phyloP scores from a whole-genome alignment of 768 basidiomycete species.

The Daedaleopsis nitida region DNA sequence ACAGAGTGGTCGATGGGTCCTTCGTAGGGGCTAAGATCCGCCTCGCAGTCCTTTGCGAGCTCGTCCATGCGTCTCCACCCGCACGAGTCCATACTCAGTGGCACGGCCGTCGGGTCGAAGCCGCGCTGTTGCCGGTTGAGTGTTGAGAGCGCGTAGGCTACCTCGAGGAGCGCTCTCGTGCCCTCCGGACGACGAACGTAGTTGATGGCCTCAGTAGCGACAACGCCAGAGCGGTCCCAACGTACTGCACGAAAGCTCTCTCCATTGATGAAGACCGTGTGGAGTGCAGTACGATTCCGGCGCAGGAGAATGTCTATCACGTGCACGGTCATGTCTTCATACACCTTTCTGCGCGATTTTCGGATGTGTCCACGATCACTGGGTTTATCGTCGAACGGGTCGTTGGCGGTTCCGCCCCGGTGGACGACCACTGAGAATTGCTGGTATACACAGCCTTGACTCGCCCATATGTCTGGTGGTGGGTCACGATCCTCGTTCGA shows the following conservation, averaged over 20 bases:
- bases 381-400: neutral
- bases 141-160: neutral
- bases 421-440: too few relatives aligned
- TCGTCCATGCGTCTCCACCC: neutral
- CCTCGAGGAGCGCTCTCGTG: neutral
- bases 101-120: neutral
- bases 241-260: neutral
- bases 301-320: neutral
- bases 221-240: conserved; percentile 7
- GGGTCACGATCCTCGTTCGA: too few relatives aligned
- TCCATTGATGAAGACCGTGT: conserved; percentile 3
- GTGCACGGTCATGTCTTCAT: neutral
- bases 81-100: neutral
- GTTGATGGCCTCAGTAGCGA: neutral
- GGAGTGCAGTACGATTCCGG: conserved; percentile 1
- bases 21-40: neutral
- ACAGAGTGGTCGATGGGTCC: neutral
- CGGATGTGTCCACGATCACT: neutral
- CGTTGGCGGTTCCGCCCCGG: neutral
- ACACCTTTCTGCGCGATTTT: neutral
- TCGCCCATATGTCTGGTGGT: too few relatives aligned
- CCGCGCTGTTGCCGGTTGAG: neutral
- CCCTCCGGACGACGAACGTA: neutral
- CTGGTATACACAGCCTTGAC: too few relatives aligned
- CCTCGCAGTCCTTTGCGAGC: neutral